These are phyloP conservation scores for Cryphonectria nitschkei DNA, from an alignment of 2,329 filamentous ascomycete species.

Conservation along the genomic window DNA sequence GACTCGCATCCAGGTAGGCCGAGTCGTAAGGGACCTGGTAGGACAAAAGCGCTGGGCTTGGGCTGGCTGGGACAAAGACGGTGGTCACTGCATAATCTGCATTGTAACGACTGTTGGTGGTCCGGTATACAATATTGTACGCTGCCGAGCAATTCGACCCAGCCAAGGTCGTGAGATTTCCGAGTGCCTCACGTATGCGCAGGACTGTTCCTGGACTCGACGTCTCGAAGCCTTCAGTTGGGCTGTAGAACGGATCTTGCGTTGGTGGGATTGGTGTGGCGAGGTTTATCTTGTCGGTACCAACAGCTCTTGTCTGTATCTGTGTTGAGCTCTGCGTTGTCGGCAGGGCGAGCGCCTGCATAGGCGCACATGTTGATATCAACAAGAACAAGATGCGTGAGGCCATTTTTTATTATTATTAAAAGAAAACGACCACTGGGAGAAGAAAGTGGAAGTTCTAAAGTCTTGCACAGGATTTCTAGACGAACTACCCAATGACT, in stretches of 20 bases:
- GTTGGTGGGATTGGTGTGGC: slow-evolving; percentile 34
- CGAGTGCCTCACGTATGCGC: slow-evolving; percentile 36
- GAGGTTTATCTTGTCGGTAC: not conserved
- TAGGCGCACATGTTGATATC: slow-evolving; percentile 7
- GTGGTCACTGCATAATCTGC: slow-evolving; percentile 46
- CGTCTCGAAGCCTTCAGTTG: slow-evolving; percentile 36
- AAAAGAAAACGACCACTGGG: not conserved
- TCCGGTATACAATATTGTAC: slow-evolving; percentile 45
- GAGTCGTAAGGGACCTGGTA: slow-evolving; percentile 48
- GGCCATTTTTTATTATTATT: not conserved
- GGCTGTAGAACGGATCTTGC: slow-evolving; percentile 40
- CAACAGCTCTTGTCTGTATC: not conserved
- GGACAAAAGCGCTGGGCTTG: slow-evolving; percentile 41
- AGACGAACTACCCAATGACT: not conserved
- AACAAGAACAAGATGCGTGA: slow-evolving; percentile 8
- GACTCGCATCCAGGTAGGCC: slow-evolving; percentile 43
- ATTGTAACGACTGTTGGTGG: slow-evolving; percentile 39
- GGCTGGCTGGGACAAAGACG: slow-evolving; percentile 36
- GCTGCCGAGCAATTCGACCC: slow-evolving; percentile 31
- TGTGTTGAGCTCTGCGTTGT: not conserved
- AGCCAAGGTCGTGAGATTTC: slow-evolving; percentile 33
- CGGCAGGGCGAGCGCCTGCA: not conserved
- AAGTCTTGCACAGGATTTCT: not conserved
- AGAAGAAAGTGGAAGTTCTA: not conserved
- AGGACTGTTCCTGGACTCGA: slow-evolving; percentile 37